These are phyloP conservation scores for Jasminum sambac DNA, from an alignment of 257 asterid genomes.

Conservation along the genomic window DNA sequence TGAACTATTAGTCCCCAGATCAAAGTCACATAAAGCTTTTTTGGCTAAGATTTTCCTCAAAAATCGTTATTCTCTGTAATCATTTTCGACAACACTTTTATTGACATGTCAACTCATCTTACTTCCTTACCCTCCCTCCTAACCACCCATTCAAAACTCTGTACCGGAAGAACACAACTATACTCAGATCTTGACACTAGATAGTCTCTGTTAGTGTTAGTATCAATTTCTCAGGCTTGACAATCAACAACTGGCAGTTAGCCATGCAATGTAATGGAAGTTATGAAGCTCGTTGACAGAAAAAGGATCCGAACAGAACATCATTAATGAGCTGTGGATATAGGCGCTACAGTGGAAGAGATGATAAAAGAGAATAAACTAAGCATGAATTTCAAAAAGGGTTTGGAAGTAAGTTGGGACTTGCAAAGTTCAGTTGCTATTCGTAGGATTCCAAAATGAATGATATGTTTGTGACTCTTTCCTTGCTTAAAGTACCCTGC, in stretches of 20 bases:
- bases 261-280: background rate
- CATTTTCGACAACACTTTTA: too few species aligned
- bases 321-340: background rate
- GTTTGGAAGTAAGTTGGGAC: constrained; percentile 13
- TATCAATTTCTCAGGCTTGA: background rate
- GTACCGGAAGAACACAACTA: background rate
- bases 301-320: background rate
- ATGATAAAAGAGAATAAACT: background rate
- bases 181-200: background rate
- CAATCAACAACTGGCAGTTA: background rate
- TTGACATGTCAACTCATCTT: too few species aligned
- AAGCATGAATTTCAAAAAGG: background rate
- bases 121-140: too few species aligned
- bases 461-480: background rate
- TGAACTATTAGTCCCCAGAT: background rate
- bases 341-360: background rate
- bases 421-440: constrained; percentile 7
- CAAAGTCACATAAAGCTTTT: background rate
- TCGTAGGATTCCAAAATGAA: constrained; percentile 10
- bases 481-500: background rate
- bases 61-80: too few species aligned
- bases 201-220: background rate
- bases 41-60: too few species aligned
- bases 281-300: background rate
- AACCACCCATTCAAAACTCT: too few species aligned